Conservation (phyloP, 306 rosid species). For the Cyclanthera cordifolia region DNA sequence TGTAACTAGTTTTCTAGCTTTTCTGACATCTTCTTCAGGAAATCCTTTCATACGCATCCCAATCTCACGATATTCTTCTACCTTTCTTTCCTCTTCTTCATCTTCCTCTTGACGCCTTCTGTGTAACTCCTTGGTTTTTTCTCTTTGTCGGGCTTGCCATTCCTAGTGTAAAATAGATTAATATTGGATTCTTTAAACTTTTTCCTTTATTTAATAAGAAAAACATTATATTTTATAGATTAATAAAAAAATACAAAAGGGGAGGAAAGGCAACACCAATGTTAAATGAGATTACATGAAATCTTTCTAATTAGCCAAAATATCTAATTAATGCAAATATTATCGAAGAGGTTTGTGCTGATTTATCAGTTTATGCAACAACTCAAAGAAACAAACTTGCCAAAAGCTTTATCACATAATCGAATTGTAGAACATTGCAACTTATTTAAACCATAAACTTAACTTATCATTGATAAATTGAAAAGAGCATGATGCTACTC, state of each 20-base stretch:
- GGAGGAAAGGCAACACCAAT: not conserved
- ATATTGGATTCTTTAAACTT: conserved; percentile 16
- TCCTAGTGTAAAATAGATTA: conserved; percentile 41
- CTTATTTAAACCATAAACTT: no score
- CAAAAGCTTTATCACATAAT: no score
- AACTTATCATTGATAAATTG: no score
- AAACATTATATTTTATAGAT: not conserved
- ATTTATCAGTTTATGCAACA: no score
- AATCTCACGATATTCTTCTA: conserved; percentile 73
- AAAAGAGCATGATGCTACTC: no score
- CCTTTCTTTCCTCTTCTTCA: conserved; percentile 70
- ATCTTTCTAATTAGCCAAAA: not conserved
- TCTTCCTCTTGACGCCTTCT: conserved; percentile 48
- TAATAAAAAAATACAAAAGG: not conserved
- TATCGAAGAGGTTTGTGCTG: no score
- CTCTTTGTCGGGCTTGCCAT: conserved; percentile 82
- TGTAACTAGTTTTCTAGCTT: conserved; percentile 64
- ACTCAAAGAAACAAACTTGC: no score
- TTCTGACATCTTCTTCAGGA: conserved; percentile 65
- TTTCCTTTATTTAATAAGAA: not conserved
- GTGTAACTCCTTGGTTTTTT: conserved; percentile 59
- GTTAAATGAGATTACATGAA: not conserved
- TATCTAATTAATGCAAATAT: no score
- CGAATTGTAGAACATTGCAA: no score
- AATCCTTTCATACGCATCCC: conserved; percentile 69